Percentiles rank a stretch among this genome's conserved stretches.
These are phyloP conservation scores for Starmerella bombi DNA, from an alignment of 805 yeast genomes.

Conservation along the genomic window DNA sequence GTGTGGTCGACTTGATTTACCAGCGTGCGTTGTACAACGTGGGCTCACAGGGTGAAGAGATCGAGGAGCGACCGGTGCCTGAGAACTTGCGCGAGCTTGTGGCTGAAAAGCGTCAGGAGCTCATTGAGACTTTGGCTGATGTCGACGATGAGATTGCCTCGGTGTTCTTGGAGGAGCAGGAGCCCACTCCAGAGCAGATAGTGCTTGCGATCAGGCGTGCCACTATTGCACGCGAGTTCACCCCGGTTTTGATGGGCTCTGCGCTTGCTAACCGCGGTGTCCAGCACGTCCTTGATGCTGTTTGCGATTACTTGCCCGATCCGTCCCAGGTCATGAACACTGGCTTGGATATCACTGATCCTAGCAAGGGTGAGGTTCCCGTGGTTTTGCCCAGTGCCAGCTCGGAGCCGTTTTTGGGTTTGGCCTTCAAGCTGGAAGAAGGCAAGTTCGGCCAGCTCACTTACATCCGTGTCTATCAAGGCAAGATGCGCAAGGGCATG, in stretches of 20 bases:
- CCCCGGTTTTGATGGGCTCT: constrained; percentile 99
- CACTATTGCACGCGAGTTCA: constrained; percentile 87
- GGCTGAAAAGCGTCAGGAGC: constrained; percentile 72
- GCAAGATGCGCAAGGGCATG: constrained; percentile 79
- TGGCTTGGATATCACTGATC: constrained; percentile 56
- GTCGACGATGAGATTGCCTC: constrained; percentile 97
- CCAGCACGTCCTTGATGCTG: constrained; percentile 91
- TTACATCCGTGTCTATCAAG: constrained; percentile 93
- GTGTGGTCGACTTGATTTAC: constrained; percentile 84
- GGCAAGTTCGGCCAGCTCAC: constrained; percentile 97
- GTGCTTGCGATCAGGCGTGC: constrained; percentile 84
- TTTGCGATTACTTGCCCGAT: constrained; percentile 87
- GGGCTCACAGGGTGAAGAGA: constrained; percentile 63
- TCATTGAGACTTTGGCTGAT: constrained; percentile 92
- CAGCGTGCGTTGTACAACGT: constrained; percentile 79
- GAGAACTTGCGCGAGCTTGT: constrained; percentile 67
- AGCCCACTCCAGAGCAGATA: constrained; percentile 73
- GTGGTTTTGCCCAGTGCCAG: constrained; percentile 63
- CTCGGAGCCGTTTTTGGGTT: constrained; percentile 74
- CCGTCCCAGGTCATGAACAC: constrained; percentile 88
- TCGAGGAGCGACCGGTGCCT: constrained; percentile 58
- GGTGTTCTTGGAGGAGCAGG: constrained; percentile 75
- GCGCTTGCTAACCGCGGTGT: constrained; percentile 94
- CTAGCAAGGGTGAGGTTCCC: constrained; percentile 42
- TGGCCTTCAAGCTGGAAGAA: constrained; percentile 98